Evolutionary conservation across 768 basidiomycete species (phyloP), one percentile per base, ranked within the genome.

Genomic region (Tulasnella calospora): DNA sequence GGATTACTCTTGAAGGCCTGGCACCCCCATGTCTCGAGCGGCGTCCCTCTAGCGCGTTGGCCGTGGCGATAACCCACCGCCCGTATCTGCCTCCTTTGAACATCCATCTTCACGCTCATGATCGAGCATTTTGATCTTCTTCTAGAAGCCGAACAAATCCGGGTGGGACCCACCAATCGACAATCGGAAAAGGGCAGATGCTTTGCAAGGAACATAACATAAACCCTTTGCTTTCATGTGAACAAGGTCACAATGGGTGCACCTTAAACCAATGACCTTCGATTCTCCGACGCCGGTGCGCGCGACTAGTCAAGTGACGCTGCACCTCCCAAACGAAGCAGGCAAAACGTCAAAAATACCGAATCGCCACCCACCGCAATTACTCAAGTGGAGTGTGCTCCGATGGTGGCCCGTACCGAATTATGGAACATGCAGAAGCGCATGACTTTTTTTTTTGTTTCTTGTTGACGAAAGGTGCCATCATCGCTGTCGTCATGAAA

Each of bases 231-330:
- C 70, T 30, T 71, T 71, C 36, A 71, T 36, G 40, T 71, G 40
- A 41, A 71, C 51, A 21, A 33, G 70, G 70, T 71, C 70, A 71
- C 36, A 71, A 19, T 36, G 70, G 70, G 27, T 71, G 36, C 70
- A 71, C 70, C 35, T 71, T 33, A 41, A 41, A 30, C 70, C 35
- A 27, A 30, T 71, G 35, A 71, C 27, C 35, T 33, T 33, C 27
- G 70, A 8, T 71, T 27, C 35, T 8, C 51, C 23, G n/a, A n/a
- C 51, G 23, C 44, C 44, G 44, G 44, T 19, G 51, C 51, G 51
- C 51, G 10, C 51, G 51, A 51, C 51, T 23, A 23, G 51, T 51
- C 51, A 51, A 8, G 51, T 51, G 51, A 51, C 21, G 51, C 51
- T n/a, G 46, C 46, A 17, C 46, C 15, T 40, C 8, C 40, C 40